Conservation (phyloP, 768 basidiomycete genomes). For the Hysterangium stoloniferum region DNA sequence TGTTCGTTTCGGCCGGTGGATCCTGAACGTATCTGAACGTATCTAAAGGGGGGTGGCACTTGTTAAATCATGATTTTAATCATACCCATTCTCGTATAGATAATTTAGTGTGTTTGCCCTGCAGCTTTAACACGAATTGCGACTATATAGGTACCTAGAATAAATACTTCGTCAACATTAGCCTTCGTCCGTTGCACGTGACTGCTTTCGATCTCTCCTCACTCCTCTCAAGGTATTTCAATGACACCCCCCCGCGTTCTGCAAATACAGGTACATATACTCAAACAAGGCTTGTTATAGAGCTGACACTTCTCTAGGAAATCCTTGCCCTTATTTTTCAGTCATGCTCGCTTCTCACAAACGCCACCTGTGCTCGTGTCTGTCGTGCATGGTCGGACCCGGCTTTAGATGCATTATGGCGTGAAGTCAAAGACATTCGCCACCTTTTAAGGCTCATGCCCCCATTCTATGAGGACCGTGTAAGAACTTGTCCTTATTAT, state of each 20-base stretch:
- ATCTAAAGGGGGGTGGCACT: too few relatives aligned
- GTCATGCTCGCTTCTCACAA: slow-evolving; percentile 34
- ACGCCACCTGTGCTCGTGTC: slow-evolving; percentile 42
- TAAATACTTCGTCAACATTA: too few relatives aligned
- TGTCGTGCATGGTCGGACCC: slow-evolving; percentile 54
- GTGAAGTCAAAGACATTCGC: slow-evolving; percentile 38
- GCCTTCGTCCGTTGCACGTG: slow-evolving; percentile 2
- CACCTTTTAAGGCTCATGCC: slow-evolving; percentile 43
- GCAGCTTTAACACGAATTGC: too few relatives aligned
- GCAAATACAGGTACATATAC: slow-evolving; percentile 9
- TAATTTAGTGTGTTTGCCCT: too few relatives aligned
- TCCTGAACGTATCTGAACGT: too few relatives aligned
- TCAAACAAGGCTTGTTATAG: neutral
- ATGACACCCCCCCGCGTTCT: slow-evolving; percentile 9
- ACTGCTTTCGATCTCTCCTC: neutral
- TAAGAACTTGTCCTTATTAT: neutral
- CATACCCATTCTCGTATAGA: too few relatives aligned
- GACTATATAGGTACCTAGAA: too few relatives aligned
- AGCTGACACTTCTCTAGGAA: slow-evolving; percentile 25
- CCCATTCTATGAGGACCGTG: slow-evolving; percentile 27
- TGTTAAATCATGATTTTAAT: too few relatives aligned
- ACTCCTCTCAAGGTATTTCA: neutral
- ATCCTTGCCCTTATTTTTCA: slow-evolving; percentile 50
- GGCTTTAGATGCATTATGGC: slow-evolving; percentile 52
- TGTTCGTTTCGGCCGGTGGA: too few relatives aligned